Base-by-base conservation (phyloP, 1,284 basidiomycete genomes). In the Vanrija sp. region DNA sequence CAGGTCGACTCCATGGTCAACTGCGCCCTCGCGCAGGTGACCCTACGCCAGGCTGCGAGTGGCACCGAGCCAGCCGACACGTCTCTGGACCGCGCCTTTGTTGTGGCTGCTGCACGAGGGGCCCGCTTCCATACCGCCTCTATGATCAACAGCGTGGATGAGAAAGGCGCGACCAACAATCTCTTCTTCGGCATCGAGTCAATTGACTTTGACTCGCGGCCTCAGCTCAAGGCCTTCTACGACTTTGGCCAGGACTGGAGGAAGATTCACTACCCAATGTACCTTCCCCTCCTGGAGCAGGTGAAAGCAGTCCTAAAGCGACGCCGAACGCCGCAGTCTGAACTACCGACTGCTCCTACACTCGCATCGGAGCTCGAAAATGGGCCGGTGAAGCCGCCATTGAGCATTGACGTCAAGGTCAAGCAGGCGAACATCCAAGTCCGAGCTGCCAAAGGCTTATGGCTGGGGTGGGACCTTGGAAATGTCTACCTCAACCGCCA, bases 401-500 rank as follows among this genome's bases (percentile, higher is more conserved):
- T 38, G 45, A 25, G n/a, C 12, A 18, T 73, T 16, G 72, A 75
- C 51, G 18, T 72, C 10, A 51, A 58, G 10, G 18, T 75, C 21
- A 57, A 57, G 16, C 44, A 54, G 0, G 59, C 59, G 0, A 58
- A 58, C 12, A 19, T 74, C 10, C 67, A 69, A 26, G 56, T 69
- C 1, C 56, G 69, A 10, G 71, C 70, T 0, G 70, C 73, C 18
- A 66, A 68, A 43, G 59, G 63, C 2, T 60, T 74, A 8, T 74
- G 69, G 70, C 51, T 75, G 9, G 59, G 68, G 3, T 75, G 73
- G 73, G 68, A 70, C 38, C 56, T 73, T 25, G 71, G 69, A 7
- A 61, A 63, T 25, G 44, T 73, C n/a, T 72, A 65, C 49, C 49
- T 59, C 6, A 59, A 59, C 3, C 51, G 61, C 3, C 57, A 63